Evolutionary conservation across 83 land plant genomes (phyloP).

Genomic region (Diphasiastrum complanatum): DNA sequence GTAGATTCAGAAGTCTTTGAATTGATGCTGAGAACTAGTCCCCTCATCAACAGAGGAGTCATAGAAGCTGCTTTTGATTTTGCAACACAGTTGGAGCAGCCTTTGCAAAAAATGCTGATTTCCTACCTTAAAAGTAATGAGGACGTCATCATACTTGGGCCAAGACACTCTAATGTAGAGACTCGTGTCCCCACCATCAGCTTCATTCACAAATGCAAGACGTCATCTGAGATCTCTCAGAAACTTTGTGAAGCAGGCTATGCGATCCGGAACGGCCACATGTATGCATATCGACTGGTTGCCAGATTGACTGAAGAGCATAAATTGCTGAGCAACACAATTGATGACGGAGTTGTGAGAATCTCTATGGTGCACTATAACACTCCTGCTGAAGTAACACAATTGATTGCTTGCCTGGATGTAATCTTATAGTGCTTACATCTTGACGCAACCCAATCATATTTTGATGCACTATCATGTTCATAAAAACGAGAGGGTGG

Average conservation of each 20-base stretch:
- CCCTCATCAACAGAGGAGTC: not conserved
- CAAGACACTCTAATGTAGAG: not conserved
- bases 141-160: constrained; percentile 10
- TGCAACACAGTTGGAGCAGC: constrained; percentile 1
- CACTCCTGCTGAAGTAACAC: constrained; percentile 15
- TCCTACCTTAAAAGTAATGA: constrained; percentile 2
- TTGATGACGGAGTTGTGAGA: constrained; percentile 23
- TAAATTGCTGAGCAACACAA: constrained; percentile 5
- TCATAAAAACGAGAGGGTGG: too few relatives aligned
- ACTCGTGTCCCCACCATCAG: constrained; percentile 22
- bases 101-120: constrained; percentile 2
- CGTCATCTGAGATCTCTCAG: constrained; percentile 4
- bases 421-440: constrained; percentile 6
- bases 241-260: constrained; percentile 10
- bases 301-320: not conserved
- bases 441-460: too few relatives aligned
- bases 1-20: too few relatives aligned
- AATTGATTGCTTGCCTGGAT: constrained; percentile 12
- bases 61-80: constrained; percentile 13
- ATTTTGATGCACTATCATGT: too few relatives aligned
- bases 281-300: constrained; percentile 22
- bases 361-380: constrained; percentile 29
- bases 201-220: constrained; percentile 23
- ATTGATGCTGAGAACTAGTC: too few relatives aligned
- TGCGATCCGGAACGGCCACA: constrained; percentile 22